These are phyloP conservation scores for Endocalyx cinctus DNA, from an alignment of 2,329 filamentous ascomycete genomes.

Conservation along the genomic window DNA sequence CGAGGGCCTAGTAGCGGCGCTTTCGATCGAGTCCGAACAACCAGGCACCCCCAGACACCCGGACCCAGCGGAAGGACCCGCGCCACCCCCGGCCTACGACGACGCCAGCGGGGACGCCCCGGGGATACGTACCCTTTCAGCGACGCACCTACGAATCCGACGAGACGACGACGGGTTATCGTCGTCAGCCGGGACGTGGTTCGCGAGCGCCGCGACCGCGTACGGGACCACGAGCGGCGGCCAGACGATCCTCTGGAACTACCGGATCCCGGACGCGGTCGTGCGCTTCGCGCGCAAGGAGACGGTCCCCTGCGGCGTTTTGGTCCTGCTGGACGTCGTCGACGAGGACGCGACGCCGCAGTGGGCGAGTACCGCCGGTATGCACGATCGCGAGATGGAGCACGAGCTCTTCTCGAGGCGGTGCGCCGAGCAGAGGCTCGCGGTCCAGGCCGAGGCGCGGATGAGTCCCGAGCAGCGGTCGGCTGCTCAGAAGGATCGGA, in stretches of 20 bases:
- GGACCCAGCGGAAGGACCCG: conserved; percentile 43
- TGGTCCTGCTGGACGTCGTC: conserved; percentile 50
- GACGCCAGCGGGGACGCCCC: no score
- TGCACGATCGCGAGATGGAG: conserved; percentile 31
- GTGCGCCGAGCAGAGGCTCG: conserved; percentile 35
- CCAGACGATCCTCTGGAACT: conserved; percentile 56
- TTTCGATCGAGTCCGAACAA: conserved; percentile 32
- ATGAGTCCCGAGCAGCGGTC: conserved; percentile 39
- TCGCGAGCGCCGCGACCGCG: conserved; percentile 52
- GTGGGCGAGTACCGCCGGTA: conserved; percentile 46
- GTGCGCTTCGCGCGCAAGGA: conserved; percentile 46
- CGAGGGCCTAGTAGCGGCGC: conserved; percentile 41
- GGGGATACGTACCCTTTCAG: no score
- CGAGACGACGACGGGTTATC: no score
- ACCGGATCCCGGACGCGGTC: conserved; percentile 50
- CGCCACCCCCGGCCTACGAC: no score
- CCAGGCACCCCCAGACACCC: conserved; percentile 22
- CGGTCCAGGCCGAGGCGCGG: conserved; percentile 38
- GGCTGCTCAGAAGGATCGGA: conserved; percentile 36
- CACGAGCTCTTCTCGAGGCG: conserved; percentile 32
- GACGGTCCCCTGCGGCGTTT: conserved; percentile 54
- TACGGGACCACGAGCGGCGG: conserved; percentile 49
- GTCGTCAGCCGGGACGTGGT: conserved; percentile 49
- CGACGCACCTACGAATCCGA: conserved; percentile 39
- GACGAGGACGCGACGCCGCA: conserved; percentile 48